Conservation (phyloP, 768 basidiomycete species). For the Pleurotus giganteus region DNA sequence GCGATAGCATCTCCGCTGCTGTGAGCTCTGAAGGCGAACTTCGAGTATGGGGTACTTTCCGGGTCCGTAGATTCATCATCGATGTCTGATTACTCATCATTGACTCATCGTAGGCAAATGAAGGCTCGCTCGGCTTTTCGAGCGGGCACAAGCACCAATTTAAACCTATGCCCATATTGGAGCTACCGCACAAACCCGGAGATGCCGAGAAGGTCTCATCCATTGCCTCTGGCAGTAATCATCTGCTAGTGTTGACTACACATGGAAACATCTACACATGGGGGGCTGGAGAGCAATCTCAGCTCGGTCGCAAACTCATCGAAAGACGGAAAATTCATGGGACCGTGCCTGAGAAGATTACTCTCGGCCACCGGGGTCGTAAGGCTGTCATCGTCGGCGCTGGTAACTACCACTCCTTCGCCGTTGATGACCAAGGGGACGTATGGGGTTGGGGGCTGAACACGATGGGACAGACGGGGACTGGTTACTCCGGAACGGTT, state of each 20-base stretch:
- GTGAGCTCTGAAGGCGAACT: conserved; percentile 78
- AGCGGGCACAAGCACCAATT: conserved; percentile 67
- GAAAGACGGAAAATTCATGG: conserved; percentile 88
- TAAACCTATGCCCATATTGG: conserved; percentile 56
- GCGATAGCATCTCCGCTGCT: conserved; percentile 87
- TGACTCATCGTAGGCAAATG: conserved; percentile 49
- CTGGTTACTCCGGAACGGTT: conserved; percentile 43
- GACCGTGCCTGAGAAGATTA: conserved; percentile 83
- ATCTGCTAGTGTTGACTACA: conserved; percentile 84
- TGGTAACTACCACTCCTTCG: conserved; percentile 87
- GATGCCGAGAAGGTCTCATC: conserved; percentile 70
- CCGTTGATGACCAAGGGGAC: conserved; percentile 76
- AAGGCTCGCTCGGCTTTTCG: conserved; percentile 85
- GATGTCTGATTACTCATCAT: conserved; percentile 7
- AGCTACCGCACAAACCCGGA: conserved; percentile 58
- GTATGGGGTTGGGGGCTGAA: conserved; percentile 98
- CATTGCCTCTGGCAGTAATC: conserved; percentile 83
- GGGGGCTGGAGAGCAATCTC: conserved; percentile 89
- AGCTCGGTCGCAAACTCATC: conserved; percentile 87
- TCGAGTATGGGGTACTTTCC: conserved; percentile 87
- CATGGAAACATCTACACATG: conserved; percentile 86
- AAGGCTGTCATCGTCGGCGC: conserved; percentile 68
- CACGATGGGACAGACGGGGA: conserved; percentile 81
- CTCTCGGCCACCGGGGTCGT: conserved; percentile 64
- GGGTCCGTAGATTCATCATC: conserved; percentile 49